Conservation (phyloP, 164 flowering plant genomes). For the Liriodendron chinense region DNA sequence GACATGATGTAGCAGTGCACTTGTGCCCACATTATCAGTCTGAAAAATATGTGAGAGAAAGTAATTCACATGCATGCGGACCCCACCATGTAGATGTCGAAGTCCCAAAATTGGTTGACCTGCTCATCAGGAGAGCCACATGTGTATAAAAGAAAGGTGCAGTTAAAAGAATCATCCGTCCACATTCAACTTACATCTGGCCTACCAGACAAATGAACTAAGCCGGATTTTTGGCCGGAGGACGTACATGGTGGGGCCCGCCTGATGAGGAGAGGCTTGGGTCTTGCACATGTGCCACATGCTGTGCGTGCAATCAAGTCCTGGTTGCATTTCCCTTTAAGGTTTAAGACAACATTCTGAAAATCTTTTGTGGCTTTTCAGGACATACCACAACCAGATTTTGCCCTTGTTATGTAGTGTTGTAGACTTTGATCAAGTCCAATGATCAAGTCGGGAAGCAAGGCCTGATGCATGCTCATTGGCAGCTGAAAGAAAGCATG, state of each 20-base stretch:
- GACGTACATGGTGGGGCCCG: neutral
- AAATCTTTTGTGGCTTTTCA: neutral
- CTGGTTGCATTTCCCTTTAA: neutral
- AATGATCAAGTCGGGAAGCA: slow-evolving; percentile 80
- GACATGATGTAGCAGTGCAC: neutral
- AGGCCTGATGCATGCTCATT: slow-evolving; percentile 78
- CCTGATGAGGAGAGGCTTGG: neutral
- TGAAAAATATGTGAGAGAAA: neutral
- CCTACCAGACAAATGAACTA: neutral
- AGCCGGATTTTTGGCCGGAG: neutral
- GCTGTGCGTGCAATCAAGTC: neutral
- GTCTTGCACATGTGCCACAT: neutral
- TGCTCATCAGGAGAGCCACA: neutral
- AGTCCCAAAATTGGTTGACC: neutral
- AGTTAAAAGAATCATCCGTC: neutral
- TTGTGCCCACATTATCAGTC: neutral
- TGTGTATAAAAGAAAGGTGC: neutral
- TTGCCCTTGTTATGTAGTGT: slow-evolving; percentile 72
- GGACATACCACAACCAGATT: slow-evolving; percentile 88
- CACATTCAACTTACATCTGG: neutral
- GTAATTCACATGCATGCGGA: neutral
- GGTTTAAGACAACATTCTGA: neutral
- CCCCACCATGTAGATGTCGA: neutral
- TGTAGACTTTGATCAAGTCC: slow-evolving; percentile 85
- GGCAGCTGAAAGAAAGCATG: slow-evolving; percentile 90